phyloP scores from a whole-genome alignment of 2,329 filamentous ascomycete species.

The Hypomyces perniciosus region DNA sequence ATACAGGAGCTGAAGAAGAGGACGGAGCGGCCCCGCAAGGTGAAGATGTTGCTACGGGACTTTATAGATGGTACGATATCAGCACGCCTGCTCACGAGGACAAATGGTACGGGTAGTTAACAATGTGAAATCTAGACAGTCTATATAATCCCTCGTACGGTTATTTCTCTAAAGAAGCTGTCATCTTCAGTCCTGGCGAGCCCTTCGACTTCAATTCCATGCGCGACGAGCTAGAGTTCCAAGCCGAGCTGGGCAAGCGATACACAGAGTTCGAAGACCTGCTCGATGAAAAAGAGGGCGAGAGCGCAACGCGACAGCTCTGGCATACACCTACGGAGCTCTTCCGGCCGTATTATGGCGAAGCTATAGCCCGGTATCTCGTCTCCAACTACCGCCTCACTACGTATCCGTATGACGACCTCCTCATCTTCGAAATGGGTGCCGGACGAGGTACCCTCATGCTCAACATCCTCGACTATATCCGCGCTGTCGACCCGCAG shows the following conservation, averaged over 20 bases:
- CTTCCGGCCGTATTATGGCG: conserved; percentile 93
- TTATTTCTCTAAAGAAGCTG: conserved; percentile 93
- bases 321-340: conserved; percentile 99
- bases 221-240: conserved; percentile 80
- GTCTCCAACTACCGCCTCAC: conserved; percentile 94
- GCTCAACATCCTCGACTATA: conserved; percentile 96
- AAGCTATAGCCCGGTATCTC: conserved; percentile 93
- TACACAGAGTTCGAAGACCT: conserved; percentile 88
- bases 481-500: conserved; percentile 79
- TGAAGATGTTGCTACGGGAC: conserved; percentile 96
- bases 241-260: conserved; percentile 65
- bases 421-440: conserved; percentile 98
- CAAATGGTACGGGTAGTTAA: neutral
- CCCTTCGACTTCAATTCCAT: conserved; percentile 83
- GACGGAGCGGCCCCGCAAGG: conserved; percentile 71
- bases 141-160: conserved; percentile 92
- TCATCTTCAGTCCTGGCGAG: conserved; percentile 88
- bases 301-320: conserved; percentile 73
- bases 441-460: conserved; percentile 96
- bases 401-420: conserved; percentile 89
- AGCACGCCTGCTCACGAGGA: conserved; percentile 18
- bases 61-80: conserved; percentile 75
- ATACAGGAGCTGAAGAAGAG: conserved; percentile 68
- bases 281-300: conserved; percentile 63
- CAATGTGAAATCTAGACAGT: conserved; percentile 56